Conservation (phyloP, 192 early-diverging fungal genomes). For the Umbelopsis ramanniana region DNA sequence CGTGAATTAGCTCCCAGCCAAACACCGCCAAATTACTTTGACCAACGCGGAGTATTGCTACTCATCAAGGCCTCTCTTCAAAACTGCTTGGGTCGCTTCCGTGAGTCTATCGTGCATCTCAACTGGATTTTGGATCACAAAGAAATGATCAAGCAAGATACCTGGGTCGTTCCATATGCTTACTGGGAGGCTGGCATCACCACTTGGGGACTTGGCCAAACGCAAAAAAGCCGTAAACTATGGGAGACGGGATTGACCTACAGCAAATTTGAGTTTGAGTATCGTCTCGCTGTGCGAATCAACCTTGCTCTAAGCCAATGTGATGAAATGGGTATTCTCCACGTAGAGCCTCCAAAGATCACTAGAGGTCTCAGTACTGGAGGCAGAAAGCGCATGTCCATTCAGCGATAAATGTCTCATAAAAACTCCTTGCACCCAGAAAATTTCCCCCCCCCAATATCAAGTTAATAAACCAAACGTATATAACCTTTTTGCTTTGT, state of each 20-base stretch:
- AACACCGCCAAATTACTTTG: slow-evolving; percentile 44
- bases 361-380: slow-evolving; percentile 34
- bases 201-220: slow-evolving; percentile 47
- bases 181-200: slow-evolving; percentile 60
- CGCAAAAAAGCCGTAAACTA: slow-evolving; percentile 36
- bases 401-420: slow-evolving; percentile 22
- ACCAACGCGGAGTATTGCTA: slow-evolving; percentile 50
- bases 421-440: background rate
- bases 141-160: slow-evolving; percentile 43
- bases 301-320: slow-evolving; percentile 40
- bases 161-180: slow-evolving; percentile 59
- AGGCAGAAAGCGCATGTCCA: slow-evolving; percentile 43
- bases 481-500: background rate
- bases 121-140: slow-evolving; percentile 57
- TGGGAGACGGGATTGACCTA: slow-evolving; percentile 53
- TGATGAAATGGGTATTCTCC: slow-evolving; percentile 37
- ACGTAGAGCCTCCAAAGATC: slow-evolving; percentile 25
- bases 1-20: slow-evolving; percentile 37
- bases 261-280: slow-evolving; percentile 59
- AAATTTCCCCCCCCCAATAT: background rate
- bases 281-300: slow-evolving; percentile 41
- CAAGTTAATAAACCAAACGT: background rate
- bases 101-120: slow-evolving; percentile 48
- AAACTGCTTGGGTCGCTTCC: slow-evolving; percentile 45
- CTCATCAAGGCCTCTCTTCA: slow-evolving; percentile 55